Conservation (phyloP, 2,329 filamentous ascomycete species). For the Pseudogymnoascus sp. region DNA sequence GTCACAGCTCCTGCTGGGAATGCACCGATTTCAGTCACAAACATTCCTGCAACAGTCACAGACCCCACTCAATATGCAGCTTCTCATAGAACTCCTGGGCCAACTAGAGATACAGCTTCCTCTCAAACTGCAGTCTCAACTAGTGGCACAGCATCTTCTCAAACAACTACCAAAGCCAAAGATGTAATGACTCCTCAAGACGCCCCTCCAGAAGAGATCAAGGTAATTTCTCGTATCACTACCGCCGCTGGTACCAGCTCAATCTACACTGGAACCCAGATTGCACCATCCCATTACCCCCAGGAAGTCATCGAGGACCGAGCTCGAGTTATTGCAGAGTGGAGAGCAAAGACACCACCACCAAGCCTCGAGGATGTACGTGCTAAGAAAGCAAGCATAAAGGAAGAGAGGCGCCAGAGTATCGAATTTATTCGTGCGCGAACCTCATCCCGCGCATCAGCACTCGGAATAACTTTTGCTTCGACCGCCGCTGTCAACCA, state of each 20-base stretch:
- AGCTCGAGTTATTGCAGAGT: not conserved
- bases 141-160: not conserved
- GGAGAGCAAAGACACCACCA: conserved; percentile 9
- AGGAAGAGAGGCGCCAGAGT: conserved; percentile 6
- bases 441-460: conserved; percentile 6
- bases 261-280: not conserved
- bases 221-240: not conserved
- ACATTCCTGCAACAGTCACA: not conserved
- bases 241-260: not conserved
- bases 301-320: not conserved
- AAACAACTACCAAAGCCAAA: not conserved
- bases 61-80: not conserved
- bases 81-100: not conserved
- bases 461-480: not conserved
- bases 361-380: conserved; percentile 17
- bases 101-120: not conserved
- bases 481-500: no score
- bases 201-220: not conserved
- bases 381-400: conserved; percentile 15
- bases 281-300: not conserved
- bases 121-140: not conserved
- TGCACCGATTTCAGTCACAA: not conserved
- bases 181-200: not conserved
- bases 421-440: conserved; percentile 9
- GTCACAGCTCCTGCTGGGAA: not conserved